Conservation (phyloP, 306 rosid species). For the Cicer arietinum region DNA sequence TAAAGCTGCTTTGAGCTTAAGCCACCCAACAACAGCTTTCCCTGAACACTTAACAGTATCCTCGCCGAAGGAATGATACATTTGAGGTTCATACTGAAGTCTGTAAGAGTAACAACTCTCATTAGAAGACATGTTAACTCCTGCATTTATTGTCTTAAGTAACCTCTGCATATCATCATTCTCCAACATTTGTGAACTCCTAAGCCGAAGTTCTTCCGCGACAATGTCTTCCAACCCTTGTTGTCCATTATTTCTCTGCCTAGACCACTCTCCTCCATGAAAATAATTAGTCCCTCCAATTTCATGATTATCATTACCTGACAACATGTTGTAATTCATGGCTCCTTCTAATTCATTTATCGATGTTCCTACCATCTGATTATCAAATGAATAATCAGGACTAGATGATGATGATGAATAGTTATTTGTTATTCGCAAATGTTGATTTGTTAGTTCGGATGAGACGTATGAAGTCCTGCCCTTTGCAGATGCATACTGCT, state of each 20-base stretch:
- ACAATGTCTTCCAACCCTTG: slow-evolving; percentile 75
- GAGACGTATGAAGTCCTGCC: slow-evolving; percentile 52
- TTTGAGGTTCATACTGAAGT: slow-evolving; percentile 65
- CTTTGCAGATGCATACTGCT: slow-evolving; percentile 50
- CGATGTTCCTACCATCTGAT: slow-evolving; percentile 50
- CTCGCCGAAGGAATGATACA: slow-evolving; percentile 50
- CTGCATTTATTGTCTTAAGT: slow-evolving; percentile 63
- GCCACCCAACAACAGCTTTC: slow-evolving; percentile 89
- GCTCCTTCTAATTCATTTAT: slow-evolving; percentile 46
- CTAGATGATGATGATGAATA: slow-evolving; percentile 25
- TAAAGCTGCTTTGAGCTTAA: slow-evolving; percentile 88
- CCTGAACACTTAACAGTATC: slow-evolving; percentile 67
- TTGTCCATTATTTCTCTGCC: slow-evolving; percentile 57
- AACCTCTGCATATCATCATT: slow-evolving; percentile 83
- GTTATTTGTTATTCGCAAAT: slow-evolving; percentile 48
- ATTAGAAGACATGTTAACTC: slow-evolving; percentile 55
- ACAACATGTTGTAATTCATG: slow-evolving; percentile 52
- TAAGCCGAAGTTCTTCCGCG: slow-evolving; percentile 76
- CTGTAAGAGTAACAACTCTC: slow-evolving; percentile 60
- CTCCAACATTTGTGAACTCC: slow-evolving; percentile 86
- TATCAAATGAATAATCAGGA: slow-evolving; percentile 56
- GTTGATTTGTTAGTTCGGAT: slow-evolving; percentile 49
- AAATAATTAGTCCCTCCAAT: slow-evolving; percentile 50
- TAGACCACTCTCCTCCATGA: slow-evolving; percentile 69
- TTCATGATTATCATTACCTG: slow-evolving; percentile 50